Base-by-base conservation (phyloP, 2,329 filamentous ascomycete species). In the Aspergillus sp. region DNA sequence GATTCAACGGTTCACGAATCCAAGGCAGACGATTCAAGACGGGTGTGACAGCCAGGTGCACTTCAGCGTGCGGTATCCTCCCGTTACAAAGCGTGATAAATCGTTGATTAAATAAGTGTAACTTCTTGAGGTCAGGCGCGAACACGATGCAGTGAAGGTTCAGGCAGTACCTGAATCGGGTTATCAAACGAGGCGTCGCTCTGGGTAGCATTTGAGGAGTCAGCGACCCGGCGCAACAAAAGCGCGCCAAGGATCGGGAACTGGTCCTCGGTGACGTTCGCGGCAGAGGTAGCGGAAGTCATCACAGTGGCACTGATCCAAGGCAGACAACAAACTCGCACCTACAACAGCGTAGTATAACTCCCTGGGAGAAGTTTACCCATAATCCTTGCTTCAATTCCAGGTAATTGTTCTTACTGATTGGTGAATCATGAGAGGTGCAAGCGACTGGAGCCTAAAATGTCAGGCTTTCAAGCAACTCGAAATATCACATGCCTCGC, bases 221-320 rank as follows among this genome's bases (percentile, higher is more conserved):
- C 54, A 57, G 45, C 54, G 48, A 31, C 48, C 28, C 41, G 38
- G 56, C 28, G 41, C 30, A 45, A 47, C 30, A 53, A 57, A 54
- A 54, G 54, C 34, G 34, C 50, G 58, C 61, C 51, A 63, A 63
- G 61, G 22, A 54, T 41, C 11, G 34, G 34, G 34, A 38, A 15
- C 34, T 41, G 30, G 13, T 49, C n/a, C 25, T 46, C 15, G 23
- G 53, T 55, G 53, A 55, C 43, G 43, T 55, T 54, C 28, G 22
- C 34, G 52, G 45, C 34, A 41, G 11, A 41, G 34, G 11, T 19
- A 19, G 19, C 15, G 5, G 34, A 15, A 15, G 6, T 38, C 31
- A 38, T 11, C 31, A 38, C 31, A 38, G 15, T 15, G 6, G 25
- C 25, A 28, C 25, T 28, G 6, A 7, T 28, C 25, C 19, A 19